Conservation (phyloP, 768 basidiomycete genomes). For the Lactarius sp. region DNA sequence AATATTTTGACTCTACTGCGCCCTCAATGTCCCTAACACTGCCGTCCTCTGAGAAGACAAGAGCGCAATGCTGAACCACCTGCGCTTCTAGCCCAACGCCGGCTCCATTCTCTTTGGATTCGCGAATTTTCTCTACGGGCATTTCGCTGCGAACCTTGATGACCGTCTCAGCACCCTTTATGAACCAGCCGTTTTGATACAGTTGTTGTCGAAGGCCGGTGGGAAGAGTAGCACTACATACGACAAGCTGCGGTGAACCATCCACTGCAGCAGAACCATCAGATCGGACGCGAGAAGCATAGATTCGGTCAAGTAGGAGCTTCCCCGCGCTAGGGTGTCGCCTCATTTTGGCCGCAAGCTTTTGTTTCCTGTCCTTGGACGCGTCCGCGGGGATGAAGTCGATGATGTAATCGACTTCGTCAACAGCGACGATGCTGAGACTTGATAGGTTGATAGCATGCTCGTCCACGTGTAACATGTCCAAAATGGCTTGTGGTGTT, state of each 20-base stretch:
- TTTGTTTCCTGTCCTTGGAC: slow-evolving; percentile 37
- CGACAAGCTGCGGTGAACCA: slow-evolving; percentile 51
- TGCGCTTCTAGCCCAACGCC: background rate
- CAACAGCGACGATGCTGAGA: slow-evolving; percentile 60
- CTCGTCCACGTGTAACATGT: slow-evolving; percentile 44
- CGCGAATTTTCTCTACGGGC: background rate
- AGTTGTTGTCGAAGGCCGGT: slow-evolving; percentile 49
- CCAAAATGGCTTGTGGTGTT: slow-evolving; percentile 65
- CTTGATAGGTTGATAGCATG: slow-evolving; percentile 41
- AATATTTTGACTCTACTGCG: slow-evolving; percentile 32
- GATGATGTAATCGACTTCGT: slow-evolving; percentile 73
- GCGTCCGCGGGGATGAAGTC: slow-evolving; percentile 46
- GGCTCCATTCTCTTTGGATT: background rate
- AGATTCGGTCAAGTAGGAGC: slow-evolving; percentile 55
- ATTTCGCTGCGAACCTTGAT: slow-evolving; percentile 26
- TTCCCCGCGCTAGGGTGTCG: slow-evolving; percentile 57
- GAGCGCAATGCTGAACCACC: slow-evolving; percentile 46
- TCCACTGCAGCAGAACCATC: slow-evolving; percentile 25
- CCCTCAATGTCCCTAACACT: slow-evolving; percentile 51
- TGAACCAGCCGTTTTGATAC: slow-evolving; percentile 55
- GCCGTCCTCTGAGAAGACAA: slow-evolving; percentile 55
- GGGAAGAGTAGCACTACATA: slow-evolving; percentile 69
- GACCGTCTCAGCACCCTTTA: slow-evolving; percentile 18
- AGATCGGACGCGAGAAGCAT: slow-evolving; percentile 30
- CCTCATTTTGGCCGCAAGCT: slow-evolving; percentile 39